Evolutionary conservation across 192 early-diverging fungal species (phyloP).

Genomic region (Radiomyces spectabilis): DNA sequence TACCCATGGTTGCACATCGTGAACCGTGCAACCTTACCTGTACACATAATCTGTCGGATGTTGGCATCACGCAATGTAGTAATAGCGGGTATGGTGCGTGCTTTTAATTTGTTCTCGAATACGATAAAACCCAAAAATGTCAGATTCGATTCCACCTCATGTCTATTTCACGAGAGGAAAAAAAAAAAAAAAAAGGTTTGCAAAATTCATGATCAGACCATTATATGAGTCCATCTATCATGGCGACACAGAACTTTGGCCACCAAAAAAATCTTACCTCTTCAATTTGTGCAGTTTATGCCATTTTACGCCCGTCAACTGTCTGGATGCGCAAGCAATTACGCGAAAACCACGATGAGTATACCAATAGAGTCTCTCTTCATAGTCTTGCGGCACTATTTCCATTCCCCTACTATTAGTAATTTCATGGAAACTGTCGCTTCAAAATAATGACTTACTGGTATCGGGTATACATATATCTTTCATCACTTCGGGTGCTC

Average conservation of each 20-base stretch:
- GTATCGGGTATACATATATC: constrained; percentile 81
- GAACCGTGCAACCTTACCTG: too few relatives aligned
- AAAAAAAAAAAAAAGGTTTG: not conserved
- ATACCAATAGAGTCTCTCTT: constrained; percentile 71
- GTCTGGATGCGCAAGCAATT: constrained; percentile 83
- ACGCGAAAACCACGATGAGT: constrained; percentile 97
- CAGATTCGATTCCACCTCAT: constrained; percentile 78
- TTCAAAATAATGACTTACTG: constrained; percentile 31
- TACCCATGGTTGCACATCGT: too few relatives aligned
- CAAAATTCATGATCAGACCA: not conserved
- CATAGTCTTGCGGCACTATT: constrained; percentile 83
- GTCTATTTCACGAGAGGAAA: constrained; percentile 36
- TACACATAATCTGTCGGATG: constrained; percentile 97
- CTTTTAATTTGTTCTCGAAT: constrained; percentile 99
- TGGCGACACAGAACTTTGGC: too few relatives aligned
- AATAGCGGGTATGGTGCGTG: constrained; percentile 72
- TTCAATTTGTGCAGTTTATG: constrained; percentile 71
- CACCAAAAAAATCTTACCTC: constrained; percentile 15
- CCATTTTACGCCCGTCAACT: constrained; percentile 61
- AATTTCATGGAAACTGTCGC: not conserved
- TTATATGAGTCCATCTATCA: too few relatives aligned
- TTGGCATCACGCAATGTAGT: constrained; percentile 69
- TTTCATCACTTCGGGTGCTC: constrained; percentile 93
- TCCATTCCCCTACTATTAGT: too few relatives aligned
- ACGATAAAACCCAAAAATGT: constrained; percentile 93